Percentiles rank a stretch among this genome's conserved stretches.
These are phyloP conservation scores for Nakazawaea holstii DNA, from an alignment of 805 yeast genomes.

Conservation along the genomic window DNA sequence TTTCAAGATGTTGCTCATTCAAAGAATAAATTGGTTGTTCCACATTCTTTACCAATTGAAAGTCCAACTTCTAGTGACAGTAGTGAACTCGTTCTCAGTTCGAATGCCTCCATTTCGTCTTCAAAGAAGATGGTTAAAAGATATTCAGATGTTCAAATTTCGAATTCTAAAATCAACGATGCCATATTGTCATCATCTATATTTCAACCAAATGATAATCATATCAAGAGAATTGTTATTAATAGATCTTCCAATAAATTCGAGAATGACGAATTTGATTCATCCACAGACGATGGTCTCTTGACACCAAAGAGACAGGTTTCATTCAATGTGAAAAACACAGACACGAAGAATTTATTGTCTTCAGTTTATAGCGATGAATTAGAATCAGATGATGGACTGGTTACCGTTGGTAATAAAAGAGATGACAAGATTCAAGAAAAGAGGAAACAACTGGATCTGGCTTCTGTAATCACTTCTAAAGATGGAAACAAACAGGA, in stretches of 20 bases:
- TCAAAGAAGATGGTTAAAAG: not conserved
- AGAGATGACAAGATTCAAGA: not conserved
- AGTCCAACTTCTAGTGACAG: not conserved
- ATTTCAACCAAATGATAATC: constrained; percentile 54
- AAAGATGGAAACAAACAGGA: not conserved
- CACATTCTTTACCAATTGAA: constrained; percentile 3
- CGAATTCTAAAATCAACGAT: constrained; percentile 30
- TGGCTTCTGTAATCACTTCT: too few species aligned
- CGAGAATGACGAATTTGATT: constrained; percentile 8
- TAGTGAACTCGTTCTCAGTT: not conserved
- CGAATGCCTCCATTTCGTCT: not conserved
- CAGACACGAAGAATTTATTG: not conserved
- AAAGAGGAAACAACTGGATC: too few species aligned
- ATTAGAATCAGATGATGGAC: too few species aligned
- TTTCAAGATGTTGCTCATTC: not conserved
- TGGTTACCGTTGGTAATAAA: too few species aligned
- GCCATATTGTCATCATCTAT: constrained; percentile 69
- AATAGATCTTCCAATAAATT: constrained; percentile 29
- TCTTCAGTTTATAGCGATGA: not conserved
- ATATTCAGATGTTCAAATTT: not conserved
- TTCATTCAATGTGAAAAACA: constrained; percentile 19
- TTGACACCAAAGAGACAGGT: constrained; percentile 25
- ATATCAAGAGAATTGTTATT: constrained; percentile 46
- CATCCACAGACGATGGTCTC: constrained; percentile 7
- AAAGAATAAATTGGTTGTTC: constrained; percentile 1